A percentile compares a stretch with the other conserved stretches of the same genome.
Evolutionary conservation across 2,329 filamentous ascomycete genomes (phyloP).

Genomic region (Epichloe scottii): DNA sequence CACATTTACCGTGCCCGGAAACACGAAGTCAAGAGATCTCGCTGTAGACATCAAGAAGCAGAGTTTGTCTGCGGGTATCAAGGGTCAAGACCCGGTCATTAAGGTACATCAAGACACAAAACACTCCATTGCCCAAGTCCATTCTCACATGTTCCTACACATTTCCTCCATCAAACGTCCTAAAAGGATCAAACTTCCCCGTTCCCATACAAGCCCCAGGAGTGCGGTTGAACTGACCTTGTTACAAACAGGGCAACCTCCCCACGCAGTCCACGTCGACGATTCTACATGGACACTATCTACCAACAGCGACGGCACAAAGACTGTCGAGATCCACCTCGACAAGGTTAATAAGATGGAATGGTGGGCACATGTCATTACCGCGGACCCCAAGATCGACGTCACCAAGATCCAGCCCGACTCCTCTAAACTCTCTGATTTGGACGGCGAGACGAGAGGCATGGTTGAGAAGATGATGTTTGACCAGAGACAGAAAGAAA

Average conservation of each 20-base stretch:
- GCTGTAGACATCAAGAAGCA: slow-evolving; percentile 72
- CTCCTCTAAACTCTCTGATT: slow-evolving; percentile 77
- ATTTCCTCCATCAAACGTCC: background rate
- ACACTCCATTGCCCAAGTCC: background rate
- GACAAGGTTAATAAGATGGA: slow-evolving; percentile 96
- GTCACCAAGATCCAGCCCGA: slow-evolving; percentile 91
- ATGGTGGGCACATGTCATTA: slow-evolving; percentile 95
- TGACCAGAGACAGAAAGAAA: slow-evolving; percentile 94
- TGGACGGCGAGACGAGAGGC: slow-evolving; percentile 84
- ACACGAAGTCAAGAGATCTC: slow-evolving; percentile 74
- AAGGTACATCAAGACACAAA: slow-evolving; percentile 48
- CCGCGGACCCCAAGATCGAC: slow-evolving; percentile 78
- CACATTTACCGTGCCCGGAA: slow-evolving; percentile 63
- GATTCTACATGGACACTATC: slow-evolving; percentile 93
- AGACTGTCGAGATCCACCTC: slow-evolving; percentile 66
- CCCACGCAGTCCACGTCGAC: slow-evolving; percentile 65
- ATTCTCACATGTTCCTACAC: background rate
- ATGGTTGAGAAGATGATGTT: slow-evolving; percentile 99
- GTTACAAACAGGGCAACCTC: slow-evolving; percentile 59
- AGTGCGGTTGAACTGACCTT: background rate
- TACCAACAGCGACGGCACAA: slow-evolving; percentile 54
- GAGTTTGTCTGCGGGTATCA: slow-evolving; percentile 67
- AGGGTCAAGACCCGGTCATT: slow-evolving; percentile 77
- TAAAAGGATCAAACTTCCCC: background rate
- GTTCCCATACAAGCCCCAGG: background rate